phyloP scores from a whole-genome alignment of 2,329 filamentous ascomycete species.

The Colletotrichum eremochloae region DNA sequence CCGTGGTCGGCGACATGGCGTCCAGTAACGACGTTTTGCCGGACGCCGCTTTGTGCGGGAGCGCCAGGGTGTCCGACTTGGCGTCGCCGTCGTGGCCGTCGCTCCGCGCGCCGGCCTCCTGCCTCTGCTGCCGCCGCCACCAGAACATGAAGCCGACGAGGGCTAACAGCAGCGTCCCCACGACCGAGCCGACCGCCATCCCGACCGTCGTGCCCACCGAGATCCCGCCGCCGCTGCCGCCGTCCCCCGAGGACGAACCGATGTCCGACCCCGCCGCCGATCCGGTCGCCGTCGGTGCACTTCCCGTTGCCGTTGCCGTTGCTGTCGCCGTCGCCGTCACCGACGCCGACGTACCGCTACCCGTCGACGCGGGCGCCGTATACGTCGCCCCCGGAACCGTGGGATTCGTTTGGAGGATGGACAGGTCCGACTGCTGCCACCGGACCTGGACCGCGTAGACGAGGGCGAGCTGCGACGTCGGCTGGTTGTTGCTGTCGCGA shows the following conservation, averaged over 20 bases:
- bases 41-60: constrained; percentile 22
- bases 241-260: background rate
- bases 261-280: background rate
- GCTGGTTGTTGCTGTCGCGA: constrained; percentile 14
- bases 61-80: constrained; percentile 7
- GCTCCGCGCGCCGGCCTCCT: background rate
- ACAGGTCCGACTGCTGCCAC: constrained; percentile 43
- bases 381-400: constrained; percentile 42
- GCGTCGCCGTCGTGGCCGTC: background rate
- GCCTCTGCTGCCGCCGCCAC: constrained; percentile 25
- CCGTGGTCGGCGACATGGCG: constrained; percentile 22
- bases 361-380: constrained; percentile 22
- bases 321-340: constrained; percentile 4
- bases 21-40: constrained; percentile 25
- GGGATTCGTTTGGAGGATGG: constrained; percentile 43
- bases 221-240: constrained; percentile 12
- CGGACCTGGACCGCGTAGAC: constrained; percentile 44
- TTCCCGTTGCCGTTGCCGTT: constrained; percentile 11
- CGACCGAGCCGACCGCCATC: constrained; percentile 33
- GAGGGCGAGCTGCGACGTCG: constrained; percentile 26
- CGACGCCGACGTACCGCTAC: background rate
- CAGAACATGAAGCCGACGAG: constrained; percentile 24
- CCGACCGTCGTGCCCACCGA: constrained; percentile 28
- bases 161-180: constrained; percentile 24
- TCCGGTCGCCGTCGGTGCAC: constrained; percentile 1